Evolutionary conservation across 2,329 filamentous ascomycete species (phyloP), one percentile per base, ranked within the genome.

Genomic region (Magnaporthiopsis rhizophila): DNA sequence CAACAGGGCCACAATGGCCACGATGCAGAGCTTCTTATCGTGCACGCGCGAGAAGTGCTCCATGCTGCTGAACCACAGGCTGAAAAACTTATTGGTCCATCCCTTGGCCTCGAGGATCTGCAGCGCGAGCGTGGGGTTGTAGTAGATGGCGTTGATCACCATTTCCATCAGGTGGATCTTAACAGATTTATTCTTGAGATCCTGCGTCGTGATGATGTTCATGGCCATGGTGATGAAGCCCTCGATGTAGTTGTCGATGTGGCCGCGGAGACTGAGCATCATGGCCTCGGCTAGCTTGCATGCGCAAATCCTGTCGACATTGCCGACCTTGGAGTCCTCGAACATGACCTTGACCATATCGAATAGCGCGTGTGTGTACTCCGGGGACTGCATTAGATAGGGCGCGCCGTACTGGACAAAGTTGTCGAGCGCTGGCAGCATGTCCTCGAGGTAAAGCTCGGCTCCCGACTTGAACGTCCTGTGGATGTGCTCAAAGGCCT

Each of bases 21-120:
- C 91, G 71, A 99, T 97, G 67, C 92, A 97, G 32, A 99, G 83
- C 82, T 97, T 99, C 85, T 99, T 99, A 81, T 99, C 95, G 74
- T 99, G 95, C 2, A 99, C 95, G 58, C 95, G 86, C 63, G 87
- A 90, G 79, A 99, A 98, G 72, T 86, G 89, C 67, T 96, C 90
- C 79, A 99, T 99, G 78, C 89, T 96, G 58, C 91, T 91, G 76
- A 99, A 99, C 95, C 95, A 99, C 65, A 96, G 80, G 77, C 91
- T 97, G 81, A 99, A 99, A 80, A 99, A 99, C 74, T 96, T 96
- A 79, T 98, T 98, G 8, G 95, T 98, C 94, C 93, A 97, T 66
- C 87, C 89, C 72, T 96, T 94, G 63, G 83, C 79, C 79, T 99
- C 95, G n/a, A 99, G 84, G 53, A 97, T 87, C 67, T 92, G 89